Percentiles rank a stretch among this genome's conserved stretches.
These are phyloP conservation scores for Colletotrichum sp. DNA, from an alignment of 2,329 filamentous ascomycete genomes.

Conservation along the genomic window DNA sequence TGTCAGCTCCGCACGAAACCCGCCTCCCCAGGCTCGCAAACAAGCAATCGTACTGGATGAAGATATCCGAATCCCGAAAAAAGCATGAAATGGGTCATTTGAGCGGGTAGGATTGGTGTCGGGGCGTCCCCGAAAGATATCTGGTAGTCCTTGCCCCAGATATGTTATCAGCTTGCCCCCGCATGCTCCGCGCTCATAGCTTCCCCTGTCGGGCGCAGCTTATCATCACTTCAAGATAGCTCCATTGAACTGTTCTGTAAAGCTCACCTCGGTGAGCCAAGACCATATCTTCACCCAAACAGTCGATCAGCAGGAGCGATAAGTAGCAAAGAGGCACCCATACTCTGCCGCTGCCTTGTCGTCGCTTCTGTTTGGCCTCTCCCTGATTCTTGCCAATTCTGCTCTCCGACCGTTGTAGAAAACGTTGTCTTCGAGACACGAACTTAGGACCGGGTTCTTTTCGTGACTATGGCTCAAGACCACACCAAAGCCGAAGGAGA, in stretches of 20 bases:
- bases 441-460: accelerated
- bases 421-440: neutral
- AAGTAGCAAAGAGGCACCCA: neutral
- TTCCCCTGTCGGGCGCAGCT: neutral
- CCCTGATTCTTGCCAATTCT: neutral
- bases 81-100: neutral
- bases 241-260: neutral
- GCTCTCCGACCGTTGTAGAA: neutral
- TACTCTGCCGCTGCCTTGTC: neutral
- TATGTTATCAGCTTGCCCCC: neutral
- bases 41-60: neutral
- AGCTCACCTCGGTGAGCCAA: neutral
- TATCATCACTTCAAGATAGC: neutral
- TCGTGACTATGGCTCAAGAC: neutral
- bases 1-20: neutral
- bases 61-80: neutral
- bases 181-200: neutral
- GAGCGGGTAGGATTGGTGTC: neutral
- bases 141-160: neutral
- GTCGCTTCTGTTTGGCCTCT: neutral
- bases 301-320: neutral
- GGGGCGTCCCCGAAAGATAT: neutral
- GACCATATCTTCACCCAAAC: neutral
- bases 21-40: neutral
- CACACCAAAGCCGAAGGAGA: neutral